phyloP scores from a whole-genome alignment of 768 basidiomycete species.

The Pisolithus orientalis region DNA sequence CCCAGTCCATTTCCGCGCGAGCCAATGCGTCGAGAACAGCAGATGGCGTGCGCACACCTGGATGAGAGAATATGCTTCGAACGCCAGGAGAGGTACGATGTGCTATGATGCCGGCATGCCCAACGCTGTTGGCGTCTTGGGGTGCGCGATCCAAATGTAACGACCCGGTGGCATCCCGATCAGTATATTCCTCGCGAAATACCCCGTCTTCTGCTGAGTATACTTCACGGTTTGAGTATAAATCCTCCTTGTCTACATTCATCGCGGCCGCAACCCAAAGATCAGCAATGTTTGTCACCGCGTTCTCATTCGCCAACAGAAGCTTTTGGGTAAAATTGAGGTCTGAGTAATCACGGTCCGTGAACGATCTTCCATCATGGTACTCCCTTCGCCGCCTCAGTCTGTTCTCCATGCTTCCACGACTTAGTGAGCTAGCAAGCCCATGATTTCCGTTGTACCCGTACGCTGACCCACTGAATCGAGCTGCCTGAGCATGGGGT shows the following conservation, averaged over 20 bases:
- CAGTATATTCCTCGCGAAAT: slow-evolving; percentile 34
- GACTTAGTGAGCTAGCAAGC: slow-evolving; percentile 43
- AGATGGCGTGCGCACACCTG: slow-evolving; percentile 74
- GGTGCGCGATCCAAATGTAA: slow-evolving; percentile 3
- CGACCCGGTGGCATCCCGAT: slow-evolving; percentile 23
- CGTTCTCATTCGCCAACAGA: slow-evolving; percentile 90
- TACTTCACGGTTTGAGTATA: slow-evolving; percentile 35
- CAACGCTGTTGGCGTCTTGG: slow-evolving; percentile 9
- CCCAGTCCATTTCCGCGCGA: slow-evolving; percentile 29
- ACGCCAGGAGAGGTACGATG: slow-evolving; percentile 49
- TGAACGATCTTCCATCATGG: slow-evolving; percentile 32
- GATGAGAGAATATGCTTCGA: slow-evolving; percentile 78
- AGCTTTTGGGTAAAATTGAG: slow-evolving; percentile 86
- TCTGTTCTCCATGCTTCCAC: slow-evolving; percentile 50
- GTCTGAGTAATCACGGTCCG: slow-evolving; percentile 41
- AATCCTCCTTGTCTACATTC: slow-evolving; percentile 87
- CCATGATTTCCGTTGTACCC: slow-evolving; percentile 61
- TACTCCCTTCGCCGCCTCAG: slow-evolving; percentile 47
- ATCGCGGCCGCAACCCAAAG: slow-evolving; percentile 97
- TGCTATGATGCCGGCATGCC: slow-evolving; percentile 29
- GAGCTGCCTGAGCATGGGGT: slow-evolving; percentile 49
- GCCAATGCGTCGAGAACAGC: slow-evolving; percentile 72
- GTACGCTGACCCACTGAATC: slow-evolving; percentile 72
- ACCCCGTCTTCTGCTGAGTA: slow-evolving; percentile 20
- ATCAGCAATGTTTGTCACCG: slow-evolving; percentile 91